Percentiles rank a stretch among this genome's conserved stretches.
phyloP scores from a whole-genome alignment of 1,284 basidiomycete genomes.

The Microbotryum intermedium region DNA sequence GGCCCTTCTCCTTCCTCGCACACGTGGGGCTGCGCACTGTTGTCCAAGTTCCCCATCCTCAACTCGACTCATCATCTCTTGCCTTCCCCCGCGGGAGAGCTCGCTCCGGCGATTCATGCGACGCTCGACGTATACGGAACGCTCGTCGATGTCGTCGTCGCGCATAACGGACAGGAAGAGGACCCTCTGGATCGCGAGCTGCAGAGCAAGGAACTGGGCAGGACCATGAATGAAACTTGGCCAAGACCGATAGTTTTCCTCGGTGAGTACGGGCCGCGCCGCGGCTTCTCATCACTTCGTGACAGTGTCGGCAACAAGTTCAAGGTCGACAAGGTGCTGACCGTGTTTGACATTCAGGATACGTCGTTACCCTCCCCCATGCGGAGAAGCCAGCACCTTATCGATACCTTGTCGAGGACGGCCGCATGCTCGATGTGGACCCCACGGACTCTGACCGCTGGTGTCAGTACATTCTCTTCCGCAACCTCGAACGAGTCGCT shows the following conservation, averaged over 20 bases:
- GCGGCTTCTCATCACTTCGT: constrained; percentile 49
- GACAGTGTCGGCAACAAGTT: background rate
- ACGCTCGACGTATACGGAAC: constrained; percentile 75
- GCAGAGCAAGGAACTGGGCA: constrained; percentile 71
- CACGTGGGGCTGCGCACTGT: constrained; percentile 78
- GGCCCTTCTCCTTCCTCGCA: constrained; percentile 34
- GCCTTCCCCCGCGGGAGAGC: constrained; percentile 75
- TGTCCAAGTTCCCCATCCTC: constrained; percentile 89
- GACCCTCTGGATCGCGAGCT: constrained; percentile 79
- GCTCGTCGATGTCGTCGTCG: constrained; percentile 69
- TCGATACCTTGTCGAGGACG: constrained; percentile 53
- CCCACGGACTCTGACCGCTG: constrained; percentile 41
- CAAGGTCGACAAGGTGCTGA: too few species aligned
- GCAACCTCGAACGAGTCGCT: constrained; percentile 47
- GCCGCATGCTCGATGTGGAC: constrained; percentile 54
- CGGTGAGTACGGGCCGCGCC: constrained; percentile 46
- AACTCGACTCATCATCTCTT: constrained; percentile 80
- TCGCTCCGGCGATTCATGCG: constrained; percentile 86
- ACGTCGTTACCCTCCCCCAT: constrained; percentile 63
- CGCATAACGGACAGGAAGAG: constrained; percentile 93
- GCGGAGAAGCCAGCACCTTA: constrained; percentile 71
- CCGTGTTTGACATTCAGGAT: too few species aligned
- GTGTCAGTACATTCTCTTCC: constrained; percentile 83
- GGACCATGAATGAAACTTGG: constrained; percentile 63
- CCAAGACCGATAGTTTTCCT: constrained; percentile 77